Base-by-base conservation (phyloP, 352 stramenopile genomes). In the Globisporangium recalcitrans region DNA sequence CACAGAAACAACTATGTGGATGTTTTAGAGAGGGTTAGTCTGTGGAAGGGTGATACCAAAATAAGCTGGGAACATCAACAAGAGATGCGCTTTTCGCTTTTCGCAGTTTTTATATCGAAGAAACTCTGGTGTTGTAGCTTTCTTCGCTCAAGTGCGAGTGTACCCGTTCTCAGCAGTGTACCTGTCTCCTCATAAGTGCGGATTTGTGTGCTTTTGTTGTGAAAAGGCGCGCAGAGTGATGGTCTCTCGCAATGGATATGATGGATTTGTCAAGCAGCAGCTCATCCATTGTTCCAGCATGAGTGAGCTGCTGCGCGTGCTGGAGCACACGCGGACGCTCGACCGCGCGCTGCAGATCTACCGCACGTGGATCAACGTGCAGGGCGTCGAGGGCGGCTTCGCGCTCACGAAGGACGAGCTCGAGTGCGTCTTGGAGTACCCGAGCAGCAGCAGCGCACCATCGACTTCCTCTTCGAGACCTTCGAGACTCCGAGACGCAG, bases 321-420 rank as follows among this genome's bases (percentile, higher is more conserved):
- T 87, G 26, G 71, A 88, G 19, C 67, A 67, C 21, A 69, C 65
- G 48, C 74, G 73, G 19, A 49, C 65, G n/a, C 59, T 90, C 22
- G 79, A 90, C 57, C 42, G 55, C 22, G 47, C 51, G 58, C 67
- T 83, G 27, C 60, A 67, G 32, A 73, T 87, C 52, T 90, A 82
- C 52, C 71, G 76, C 29, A 65, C 71, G 64, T 91, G 74, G 74
- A 60, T 91, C 58, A 78, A 73, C 51, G 64, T 72, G 19, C 68
- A 73, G 22, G 74, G 79, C 29, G 64, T 85, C 21, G 78, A 86
- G n/a, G 81, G 72, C 42, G 76, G 83, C 32, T 81, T 87, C 62
- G 72, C 77, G 56, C 70, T 90, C 64, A 80, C 83, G 2, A 67
- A 62, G 22, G 75, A 83, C 61, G 81, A 91, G 64, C 70, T 91